Conservation (phyloP, 257 asterid genomes). For the Solanum piurae region DNA sequence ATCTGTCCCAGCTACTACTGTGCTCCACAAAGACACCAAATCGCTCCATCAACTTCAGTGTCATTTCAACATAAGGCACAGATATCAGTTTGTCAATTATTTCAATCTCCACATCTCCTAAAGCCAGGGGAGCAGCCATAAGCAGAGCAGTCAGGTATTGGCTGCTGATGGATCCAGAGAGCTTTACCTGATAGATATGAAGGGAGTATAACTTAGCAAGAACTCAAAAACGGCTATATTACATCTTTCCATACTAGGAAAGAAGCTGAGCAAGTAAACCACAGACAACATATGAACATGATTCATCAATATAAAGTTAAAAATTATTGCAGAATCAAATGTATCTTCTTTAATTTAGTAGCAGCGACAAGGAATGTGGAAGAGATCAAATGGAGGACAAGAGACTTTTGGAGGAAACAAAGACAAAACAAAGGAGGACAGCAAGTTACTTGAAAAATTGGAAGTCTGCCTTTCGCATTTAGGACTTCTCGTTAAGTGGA, state of each 20-base stretch:
- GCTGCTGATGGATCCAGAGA: conserved; percentile 92
- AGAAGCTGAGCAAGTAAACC: background rate
- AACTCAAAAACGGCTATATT: background rate
- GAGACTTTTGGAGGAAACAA: background rate
- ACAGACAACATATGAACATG: background rate
- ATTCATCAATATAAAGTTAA: background rate
- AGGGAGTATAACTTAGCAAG: background rate
- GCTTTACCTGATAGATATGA: conserved; percentile 61
- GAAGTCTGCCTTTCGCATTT: background rate
- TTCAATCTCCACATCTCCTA: conserved; percentile 90
- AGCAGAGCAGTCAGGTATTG: conserved; percentile 95
- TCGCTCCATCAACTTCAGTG: conserved; percentile 95
- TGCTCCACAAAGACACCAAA: conserved; percentile 90
- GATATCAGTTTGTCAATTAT: conserved; percentile 87
- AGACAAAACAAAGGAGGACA: background rate
- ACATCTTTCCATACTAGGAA: background rate
- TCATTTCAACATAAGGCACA: conserved; percentile 97
- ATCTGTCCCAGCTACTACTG: conserved; percentile 74
- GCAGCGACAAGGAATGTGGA: background rate
- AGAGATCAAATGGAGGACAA: background rate
- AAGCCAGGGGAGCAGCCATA: conserved; percentile 92
- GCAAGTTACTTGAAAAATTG: background rate
- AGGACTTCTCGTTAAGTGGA: background rate
- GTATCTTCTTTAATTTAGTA: background rate
- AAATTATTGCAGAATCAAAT: background rate